Base-by-base conservation (phyloP, 768 basidiomycete species). In the Pleurotus pulmonarius region DNA sequence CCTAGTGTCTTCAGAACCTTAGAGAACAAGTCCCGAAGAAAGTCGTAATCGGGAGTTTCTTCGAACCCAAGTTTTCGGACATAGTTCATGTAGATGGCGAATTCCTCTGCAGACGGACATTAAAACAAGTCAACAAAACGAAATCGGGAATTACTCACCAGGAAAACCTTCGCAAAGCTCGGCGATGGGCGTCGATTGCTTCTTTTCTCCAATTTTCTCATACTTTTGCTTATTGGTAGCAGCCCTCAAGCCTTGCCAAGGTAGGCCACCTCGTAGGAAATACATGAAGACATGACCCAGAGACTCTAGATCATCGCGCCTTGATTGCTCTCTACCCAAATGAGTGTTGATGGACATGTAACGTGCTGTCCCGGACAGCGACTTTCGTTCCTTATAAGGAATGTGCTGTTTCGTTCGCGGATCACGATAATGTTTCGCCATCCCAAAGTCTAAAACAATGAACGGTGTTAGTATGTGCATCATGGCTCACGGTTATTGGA, bases 281-380 rank as follows among this genome's bases (percentile, higher is more conserved):
- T 99, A 99, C 92, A 99, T 98, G 77, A 98, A 98, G 45, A 99
- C 97, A 70, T 99, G 97, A 0, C 97, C 96, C 26, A 99, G 75
- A 39, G 94, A 96, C 73, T 99, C 96, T 26, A 99, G 72, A 70
- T 99, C 96, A 69, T 99, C 96, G 64, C 96, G 82, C 60, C 96
- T 85, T 18, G 94, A 96, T 69, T 90, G 87, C 75, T 96, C 95
- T 60, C 96, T 87, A 29, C 96, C 96, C 59, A 98, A 76, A 74
- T 99, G 96, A 5, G 96, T 99, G 69, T 99, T 99, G 80, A 98
- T 99, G 47, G 90, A 93, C 96, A 99, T 99, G 77, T 99, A 99
- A 43, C 96, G 87, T 49, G 97, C 96, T 34, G 96, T 98, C 12
- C 96, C 96, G 13, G 92, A 94, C 47, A 98, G 75, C 55, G 91